phyloP scores from a whole-genome alignment of 2,329 filamentous ascomycete species.

The Sarocladium strictum region DNA sequence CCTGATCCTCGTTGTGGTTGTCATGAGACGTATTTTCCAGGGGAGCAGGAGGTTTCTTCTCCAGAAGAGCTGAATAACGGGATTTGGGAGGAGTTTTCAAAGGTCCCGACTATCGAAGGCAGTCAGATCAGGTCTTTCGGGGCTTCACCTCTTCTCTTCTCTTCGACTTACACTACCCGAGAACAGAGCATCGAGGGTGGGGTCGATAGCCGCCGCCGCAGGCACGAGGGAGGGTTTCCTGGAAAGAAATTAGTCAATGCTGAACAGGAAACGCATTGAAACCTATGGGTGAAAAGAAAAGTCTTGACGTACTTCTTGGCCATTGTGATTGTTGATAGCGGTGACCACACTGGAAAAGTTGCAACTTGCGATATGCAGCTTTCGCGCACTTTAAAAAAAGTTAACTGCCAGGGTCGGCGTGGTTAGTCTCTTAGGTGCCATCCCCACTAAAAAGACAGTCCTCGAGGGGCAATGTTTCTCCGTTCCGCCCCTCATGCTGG shows the following conservation, averaged over 20 bases:
- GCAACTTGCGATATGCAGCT: slow-evolving; percentile 10
- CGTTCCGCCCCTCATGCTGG: slow-evolving; percentile 1
- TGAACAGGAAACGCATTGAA: slow-evolving; percentile 2
- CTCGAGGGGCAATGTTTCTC: background rate
- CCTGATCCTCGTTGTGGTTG: slow-evolving; percentile 20
- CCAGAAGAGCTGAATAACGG: slow-evolving; percentile 35
- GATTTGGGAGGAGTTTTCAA: slow-evolving; percentile 39
- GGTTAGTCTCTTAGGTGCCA: background rate
- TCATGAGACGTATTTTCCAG: slow-evolving; percentile 11
- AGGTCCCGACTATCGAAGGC: slow-evolving; percentile 40
- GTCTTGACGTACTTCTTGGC: slow-evolving; percentile 17
- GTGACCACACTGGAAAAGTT: background rate
- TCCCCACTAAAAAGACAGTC: background rate
- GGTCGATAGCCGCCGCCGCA: slow-evolving; percentile 56
- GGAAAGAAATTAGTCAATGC: slow-evolving; percentile 14
- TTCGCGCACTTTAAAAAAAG: slow-evolving; percentile 9
- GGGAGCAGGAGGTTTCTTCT: slow-evolving; percentile 24
- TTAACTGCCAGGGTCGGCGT: slow-evolving; percentile 5
- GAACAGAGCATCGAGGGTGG: slow-evolving; percentile 64
- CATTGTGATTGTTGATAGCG: slow-evolving; percentile 15
- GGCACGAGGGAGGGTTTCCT: slow-evolving; percentile 36
- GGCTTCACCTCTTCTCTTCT: background rate
- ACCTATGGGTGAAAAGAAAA: background rate
- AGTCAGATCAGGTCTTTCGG: background rate
- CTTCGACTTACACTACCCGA: slow-evolving; percentile 58